Evolutionary conservation across 805 yeast species (phyloP).

Genomic region (Maudiozyma barnettii): DNA sequence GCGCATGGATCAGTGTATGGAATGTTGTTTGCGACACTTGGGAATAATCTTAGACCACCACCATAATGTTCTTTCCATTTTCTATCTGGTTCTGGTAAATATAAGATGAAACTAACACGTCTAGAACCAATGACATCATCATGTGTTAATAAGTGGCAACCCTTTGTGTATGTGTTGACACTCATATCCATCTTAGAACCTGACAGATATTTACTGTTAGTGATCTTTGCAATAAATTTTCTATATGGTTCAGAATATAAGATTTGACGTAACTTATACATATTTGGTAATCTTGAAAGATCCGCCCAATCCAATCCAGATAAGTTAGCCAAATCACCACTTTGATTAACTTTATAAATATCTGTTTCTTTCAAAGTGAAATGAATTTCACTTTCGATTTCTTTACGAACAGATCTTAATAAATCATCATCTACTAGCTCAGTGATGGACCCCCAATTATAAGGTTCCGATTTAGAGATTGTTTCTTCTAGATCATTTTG

Average conservation of each 20-base stretch:
- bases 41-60: constrained; percentile 81
- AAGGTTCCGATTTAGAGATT: constrained; percentile 60
- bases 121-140: constrained; percentile 97
- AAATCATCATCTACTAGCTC: constrained; percentile 68
- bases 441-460: constrained; percentile 79
- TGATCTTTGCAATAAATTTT: constrained; percentile 62
- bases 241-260: constrained; percentile 81
- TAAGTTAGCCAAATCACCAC: constrained; percentile 85
- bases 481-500: constrained; percentile 32
- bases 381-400: constrained; percentile 72
- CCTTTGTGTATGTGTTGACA: constrained; percentile 80
- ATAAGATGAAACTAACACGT: constrained; percentile 83
- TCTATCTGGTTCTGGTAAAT: constrained; percentile 85
- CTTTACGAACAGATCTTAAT: constrained; percentile 70
- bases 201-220: constrained; percentile 82
- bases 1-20: constrained; percentile 69
- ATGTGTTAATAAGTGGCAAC: constrained; percentile 89
- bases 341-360: constrained; percentile 84
- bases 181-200: constrained; percentile 91
- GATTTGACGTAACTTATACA: constrained; percentile 74
- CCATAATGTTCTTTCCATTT: constrained; percentile 89
- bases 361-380: constrained; percentile 96
- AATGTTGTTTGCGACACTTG: constrained; percentile 78
- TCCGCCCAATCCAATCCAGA: constrained; percentile 78
- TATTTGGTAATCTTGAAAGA: constrained; percentile 58